A percentile compares a stretch with the other conserved stretches of the same genome.
Evolutionary conservation across 1,139 yeast species (phyloP).

Genomic region (Geotrichum europaeum): DNA sequence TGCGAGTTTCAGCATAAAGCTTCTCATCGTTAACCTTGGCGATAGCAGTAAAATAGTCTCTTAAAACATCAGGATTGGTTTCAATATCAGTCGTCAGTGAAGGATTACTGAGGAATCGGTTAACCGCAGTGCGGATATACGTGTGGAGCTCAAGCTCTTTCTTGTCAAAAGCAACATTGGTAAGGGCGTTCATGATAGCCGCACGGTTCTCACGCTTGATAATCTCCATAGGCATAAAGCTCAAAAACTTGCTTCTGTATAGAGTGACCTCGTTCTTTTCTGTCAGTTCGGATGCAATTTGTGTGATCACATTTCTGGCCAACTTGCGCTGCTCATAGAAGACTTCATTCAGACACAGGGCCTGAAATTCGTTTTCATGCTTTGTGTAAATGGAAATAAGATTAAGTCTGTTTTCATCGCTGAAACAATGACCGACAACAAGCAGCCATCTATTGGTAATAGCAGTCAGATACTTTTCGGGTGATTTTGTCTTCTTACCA

Average conservation of each 20-base stretch:
- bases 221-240: constrained; percentile 16
- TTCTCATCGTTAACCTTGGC: constrained; percentile 2
- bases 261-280: not conserved
- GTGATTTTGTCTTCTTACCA: constrained; percentile 14
- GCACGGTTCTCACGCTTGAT: constrained; percentile 14
- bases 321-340: constrained; percentile 25
- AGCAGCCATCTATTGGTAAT: constrained; percentile 28
- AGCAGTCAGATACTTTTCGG: constrained; percentile 16
- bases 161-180: constrained; percentile 1
- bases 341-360: constrained; percentile 20
- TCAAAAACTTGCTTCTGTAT: constrained; percentile 10
- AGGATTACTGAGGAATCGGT: constrained; percentile 11
- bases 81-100: constrained; percentile 15
- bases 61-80: constrained; percentile 8
- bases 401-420: constrained; percentile 17
- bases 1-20: constrained; percentile 9
- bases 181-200: constrained; percentile 6
- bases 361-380: constrained; percentile 16
- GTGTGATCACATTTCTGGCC: constrained; percentile 18
- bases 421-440: constrained; percentile 21
- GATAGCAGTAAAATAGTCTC: constrained; percentile 12
- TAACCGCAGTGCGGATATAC: constrained; percentile 13
- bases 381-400: constrained; percentile 21
- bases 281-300: constrained; percentile 9
- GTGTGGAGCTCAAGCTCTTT: constrained; percentile 10